Evolutionary conservation across 2,329 filamentous ascomycete species (phyloP).

Genomic region (Xylariaceae sp.): DNA sequence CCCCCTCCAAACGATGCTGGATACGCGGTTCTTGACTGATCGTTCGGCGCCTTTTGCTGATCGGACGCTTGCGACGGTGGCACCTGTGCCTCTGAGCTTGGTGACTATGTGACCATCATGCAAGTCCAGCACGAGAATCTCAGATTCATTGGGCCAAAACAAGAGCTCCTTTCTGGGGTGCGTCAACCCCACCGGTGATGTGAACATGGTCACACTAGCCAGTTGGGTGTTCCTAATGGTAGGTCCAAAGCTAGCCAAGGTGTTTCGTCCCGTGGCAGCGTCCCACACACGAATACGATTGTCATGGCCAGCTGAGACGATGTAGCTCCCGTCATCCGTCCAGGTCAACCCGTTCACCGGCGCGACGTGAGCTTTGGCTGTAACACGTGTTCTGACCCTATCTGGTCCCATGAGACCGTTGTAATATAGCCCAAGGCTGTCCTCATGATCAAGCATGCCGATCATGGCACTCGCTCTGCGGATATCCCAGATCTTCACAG

Average conservation of each 20-base stretch:
- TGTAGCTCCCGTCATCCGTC: conserved; percentile 73
- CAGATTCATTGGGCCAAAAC: conserved; percentile 77
- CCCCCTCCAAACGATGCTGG: conserved; percentile 70
- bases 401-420: conserved; percentile 35
- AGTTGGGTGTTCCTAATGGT: conserved; percentile 71
- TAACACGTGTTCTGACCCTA: conserved; percentile 38
- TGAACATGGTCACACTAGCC: conserved; percentile 59
- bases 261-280: conserved; percentile 76
- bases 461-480: conserved; percentile 74
- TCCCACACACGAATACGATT: conserved; percentile 86
- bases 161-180: conserved; percentile 61
- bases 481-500: conserved; percentile 83
- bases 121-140: conserved; percentile 78
- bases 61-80: conserved; percentile 44
- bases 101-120: conserved; percentile 73
- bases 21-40: conserved; percentile 65
- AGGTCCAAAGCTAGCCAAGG: conserved; percentile 83
- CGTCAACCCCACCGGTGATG: conserved; percentile 60
- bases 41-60: conserved; percentile 48
- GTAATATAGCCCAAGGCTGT: conserved; percentile 66
- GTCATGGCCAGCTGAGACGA: conserved; percentile 82
- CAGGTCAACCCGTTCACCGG: conserved; percentile 83
- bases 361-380: conserved; percentile 70
- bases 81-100: conserved; percentile 65
- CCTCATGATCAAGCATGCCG: conserved; percentile 78